These are phyloP conservation scores for Podospora conica DNA, from an alignment of 495 filamentous ascomycete species.

Conservation along the genomic window DNA sequence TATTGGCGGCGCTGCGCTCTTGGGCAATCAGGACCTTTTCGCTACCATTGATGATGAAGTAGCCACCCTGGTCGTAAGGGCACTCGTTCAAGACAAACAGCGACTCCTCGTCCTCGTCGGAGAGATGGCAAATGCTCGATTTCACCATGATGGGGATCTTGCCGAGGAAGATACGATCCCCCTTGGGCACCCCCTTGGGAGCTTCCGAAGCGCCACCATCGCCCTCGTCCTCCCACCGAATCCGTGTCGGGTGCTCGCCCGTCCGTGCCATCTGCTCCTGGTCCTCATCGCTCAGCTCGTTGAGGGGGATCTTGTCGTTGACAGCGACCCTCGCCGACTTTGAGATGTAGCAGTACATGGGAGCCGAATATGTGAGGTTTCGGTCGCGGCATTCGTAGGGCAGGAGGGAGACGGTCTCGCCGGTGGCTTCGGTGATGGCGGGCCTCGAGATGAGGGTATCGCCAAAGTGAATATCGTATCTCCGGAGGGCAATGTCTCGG, in stretches of 20 bases:
- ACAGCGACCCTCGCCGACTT: slow-evolving; percentile 75
- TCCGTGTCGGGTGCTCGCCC: slow-evolving; percentile 46
- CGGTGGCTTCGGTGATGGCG: slow-evolving; percentile 86
- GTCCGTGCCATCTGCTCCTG: slow-evolving; percentile 40
- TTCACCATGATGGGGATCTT: slow-evolving; percentile 98
- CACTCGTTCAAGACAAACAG: slow-evolving; percentile 89
- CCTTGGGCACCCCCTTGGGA: slow-evolving; percentile 39
- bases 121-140: slow-evolving; percentile 84
- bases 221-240: slow-evolving; percentile 54
- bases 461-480: slow-evolving; percentile 91
- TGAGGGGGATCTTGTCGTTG: slow-evolving; percentile 58
- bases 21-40: slow-evolving; percentile 99
- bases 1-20: slow-evolving; percentile 94
- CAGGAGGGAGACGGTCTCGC: slow-evolving; percentile 69
- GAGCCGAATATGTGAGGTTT: slow-evolving; percentile 90
- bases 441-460: slow-evolving; percentile 76
- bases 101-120: slow-evolving; percentile 68
- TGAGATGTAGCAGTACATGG: slow-evolving; percentile 78
- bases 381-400: slow-evolving; percentile 91
- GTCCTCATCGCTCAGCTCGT: slow-evolving; percentile 51
- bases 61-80: slow-evolving; percentile 94
- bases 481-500: slow-evolving; percentile 70
- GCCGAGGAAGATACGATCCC: slow-evolving; percentile 66
- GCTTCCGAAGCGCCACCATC: slow-evolving; percentile 35
- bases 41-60: slow-evolving; percentile 99